A percentile compares a stretch with the other conserved stretches of the same genome.
phyloP scores from a whole-genome alignment of 345 rosid species.

The Citrus reticulata region DNA sequence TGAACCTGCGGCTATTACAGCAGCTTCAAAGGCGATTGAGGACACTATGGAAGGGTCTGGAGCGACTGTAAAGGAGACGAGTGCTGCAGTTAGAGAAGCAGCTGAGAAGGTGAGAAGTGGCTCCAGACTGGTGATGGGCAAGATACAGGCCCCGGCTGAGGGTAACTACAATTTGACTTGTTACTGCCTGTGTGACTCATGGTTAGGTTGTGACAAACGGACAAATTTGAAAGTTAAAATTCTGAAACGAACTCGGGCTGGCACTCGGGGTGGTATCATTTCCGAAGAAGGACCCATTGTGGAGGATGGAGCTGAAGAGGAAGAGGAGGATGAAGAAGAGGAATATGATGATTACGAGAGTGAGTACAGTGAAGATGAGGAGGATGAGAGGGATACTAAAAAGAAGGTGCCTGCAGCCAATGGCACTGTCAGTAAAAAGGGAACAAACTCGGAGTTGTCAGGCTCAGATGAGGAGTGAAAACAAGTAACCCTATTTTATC shows the following conservation, averaged over 20 bases:
- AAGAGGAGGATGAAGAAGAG: constrained; percentile 86
- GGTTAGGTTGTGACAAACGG: constrained; percentile 91
- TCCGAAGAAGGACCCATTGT: constrained; percentile 66
- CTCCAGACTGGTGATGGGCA: constrained; percentile 86
- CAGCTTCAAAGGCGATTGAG: constrained; percentile 87
- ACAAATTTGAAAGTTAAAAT: constrained; percentile 68
- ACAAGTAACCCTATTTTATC: constrained; percentile 17
- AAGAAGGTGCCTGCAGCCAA: constrained; percentile 55
- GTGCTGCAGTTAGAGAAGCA: constrained; percentile 58
- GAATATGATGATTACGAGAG: constrained; percentile 85
- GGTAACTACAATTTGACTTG: constrained; percentile 87
- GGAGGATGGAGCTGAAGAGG: constrained; percentile 93
- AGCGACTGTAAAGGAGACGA: constrained; percentile 70
- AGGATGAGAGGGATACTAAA: constrained; percentile 57
- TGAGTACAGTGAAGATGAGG: constrained; percentile 93
- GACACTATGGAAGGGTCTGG: constrained; percentile 95
- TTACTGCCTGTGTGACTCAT: constrained; percentile 84
- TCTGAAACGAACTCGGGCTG: constrained; percentile 82
- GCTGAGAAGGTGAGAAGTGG: constrained; percentile 80
- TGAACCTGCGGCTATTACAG: constrained; percentile 68
- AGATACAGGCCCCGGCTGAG: constrained; percentile 79
- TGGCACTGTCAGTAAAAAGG: constrained; percentile 44
- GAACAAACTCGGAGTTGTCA: constrained; percentile 65
- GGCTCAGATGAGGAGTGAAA: constrained; percentile 69
- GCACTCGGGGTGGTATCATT: constrained; percentile 55